Evolutionary conservation across 768 basidiomycete genomes (phyloP).

Genomic region (Amanita inopinata): DNA sequence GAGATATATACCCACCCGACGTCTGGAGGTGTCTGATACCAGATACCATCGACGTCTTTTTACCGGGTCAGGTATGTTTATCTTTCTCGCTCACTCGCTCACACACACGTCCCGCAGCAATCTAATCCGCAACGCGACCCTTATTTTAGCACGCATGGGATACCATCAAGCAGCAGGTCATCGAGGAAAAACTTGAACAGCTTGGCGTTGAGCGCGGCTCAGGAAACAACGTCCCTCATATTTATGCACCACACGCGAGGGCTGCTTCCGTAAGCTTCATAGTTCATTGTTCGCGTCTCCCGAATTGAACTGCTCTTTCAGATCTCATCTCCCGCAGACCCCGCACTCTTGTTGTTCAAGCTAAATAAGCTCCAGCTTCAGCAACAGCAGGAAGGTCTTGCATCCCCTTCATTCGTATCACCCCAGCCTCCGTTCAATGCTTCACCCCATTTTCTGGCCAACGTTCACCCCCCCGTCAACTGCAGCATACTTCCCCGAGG

Average conservation of each 20-base stretch:
- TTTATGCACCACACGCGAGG: conserved; percentile 69
- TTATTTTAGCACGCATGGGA: conserved; percentile 69
- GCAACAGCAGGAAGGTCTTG: conserved; percentile 51
- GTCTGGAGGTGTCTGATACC: conserved; percentile 49
- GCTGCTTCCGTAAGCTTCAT: conserved; percentile 66
- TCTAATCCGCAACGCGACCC: conserved; percentile 6
- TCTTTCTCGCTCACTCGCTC: conserved; percentile 9
- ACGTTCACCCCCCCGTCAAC: conserved; percentile 31
- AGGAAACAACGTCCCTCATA: conserved; percentile 44
- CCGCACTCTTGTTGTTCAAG: conserved; percentile 71
- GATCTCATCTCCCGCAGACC: conserved; percentile 90
- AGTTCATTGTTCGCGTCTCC: conserved; percentile 18
- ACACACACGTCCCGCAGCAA: no score
- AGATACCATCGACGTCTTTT: conserved; percentile 64
- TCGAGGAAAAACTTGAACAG: conserved; percentile 75
- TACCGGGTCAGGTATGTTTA: conserved; percentile 63
- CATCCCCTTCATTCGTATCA: conserved; percentile 48
- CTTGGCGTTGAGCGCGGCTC: conserved; percentile 68
- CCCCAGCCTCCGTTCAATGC: conserved; percentile 47
- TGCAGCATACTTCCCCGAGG: conserved; percentile 12
- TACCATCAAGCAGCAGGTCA: conserved; percentile 52
- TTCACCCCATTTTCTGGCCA: conserved; percentile 30
- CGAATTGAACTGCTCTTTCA: conserved; percentile 21
- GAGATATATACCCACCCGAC: conserved; percentile 58
- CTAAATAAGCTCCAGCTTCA: conserved; percentile 77